Base-by-base conservation (phyloP, 192 early-diverging fungal genomes). In the Coemansia sp. region DNA sequence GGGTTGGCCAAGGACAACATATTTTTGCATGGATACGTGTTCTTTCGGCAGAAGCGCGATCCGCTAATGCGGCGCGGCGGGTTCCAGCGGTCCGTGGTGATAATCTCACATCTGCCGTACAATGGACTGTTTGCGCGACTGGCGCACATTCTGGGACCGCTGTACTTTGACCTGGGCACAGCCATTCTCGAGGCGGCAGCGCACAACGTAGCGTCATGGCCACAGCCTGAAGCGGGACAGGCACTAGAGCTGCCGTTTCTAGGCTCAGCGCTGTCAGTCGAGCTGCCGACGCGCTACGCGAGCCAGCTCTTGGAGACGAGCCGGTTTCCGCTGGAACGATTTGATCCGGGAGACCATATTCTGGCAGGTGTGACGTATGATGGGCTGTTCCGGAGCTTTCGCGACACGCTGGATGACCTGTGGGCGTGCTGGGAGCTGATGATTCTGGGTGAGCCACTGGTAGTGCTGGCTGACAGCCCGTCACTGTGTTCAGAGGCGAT, bases 341-440 rank as follows among this genome's bases (percentile, higher is more conserved):
- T 84, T 34, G 83, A 86, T 55, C 88, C 84, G 12, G 87, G 85
- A 72, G 81, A 82, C 51, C 89, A 93, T 58, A 89, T 92, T 47
- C 69, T 90, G 48, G 87, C 87, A 6, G 87, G 83, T 34, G 74
- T 88, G 24, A 85, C 86, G 20, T 86, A 66, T 53, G 89, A 81
- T 58, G 88, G 75, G 60, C 86, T 87, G 76, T 92, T 88, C 53
- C 86, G 81, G 61, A 90, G 82, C 83, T 97, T 92, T 72, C 86
- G 83, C 61, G 88, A 83, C 77, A 71, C 91, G 31, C 77, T 95
- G 18, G 90, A 88, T 24, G 86, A 92, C 64, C 65, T 95, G 60
- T 97, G 94, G 93, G 70, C 87, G 52, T 86, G 90, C 56, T 98
- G 95, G 94, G 96, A 98, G 81, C 81, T 97, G 61, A 90, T 98